A percentile compares a stretch with the other conserved stretches of the same genome.
Conservation (phyloP, 2,329 filamentous ascomycete genomes). For the Fusarium udum region DNA sequence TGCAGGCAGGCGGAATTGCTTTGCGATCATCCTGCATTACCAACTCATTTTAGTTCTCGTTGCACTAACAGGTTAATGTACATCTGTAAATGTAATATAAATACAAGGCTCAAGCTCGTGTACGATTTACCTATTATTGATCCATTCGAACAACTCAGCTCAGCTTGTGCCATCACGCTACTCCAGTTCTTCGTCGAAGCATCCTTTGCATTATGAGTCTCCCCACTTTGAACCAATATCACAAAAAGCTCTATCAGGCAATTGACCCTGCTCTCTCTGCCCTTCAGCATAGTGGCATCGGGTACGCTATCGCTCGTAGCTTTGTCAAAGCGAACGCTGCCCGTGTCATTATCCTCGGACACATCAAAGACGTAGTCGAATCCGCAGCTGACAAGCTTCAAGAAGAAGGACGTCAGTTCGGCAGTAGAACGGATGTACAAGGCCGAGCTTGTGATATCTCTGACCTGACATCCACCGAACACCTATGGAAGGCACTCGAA, state of each 20-base stretch:
- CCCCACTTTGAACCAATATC: background rate
- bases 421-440: background rate
- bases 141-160: background rate
- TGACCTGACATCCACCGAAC: accelerated
- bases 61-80: background rate
- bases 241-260: background rate
- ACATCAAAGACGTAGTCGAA: background rate
- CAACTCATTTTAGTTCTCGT: too few species aligned
- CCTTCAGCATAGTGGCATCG: background rate
- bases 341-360: background rate
- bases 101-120: too few species aligned
- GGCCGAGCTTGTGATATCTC: background rate
- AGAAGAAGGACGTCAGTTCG: background rate
- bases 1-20: background rate
- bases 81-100: background rate
- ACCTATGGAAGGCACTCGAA: background rate
- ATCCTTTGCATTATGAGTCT: background rate
- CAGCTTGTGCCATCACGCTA: background rate
- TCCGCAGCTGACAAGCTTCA: background rate
- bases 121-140: accelerated
- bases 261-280: background rate
- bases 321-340: background rate
- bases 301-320: background rate
- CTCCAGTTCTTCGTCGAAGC: background rate
- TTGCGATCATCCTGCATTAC: background rate